These are phyloP conservation scores for Plantago lanceolata DNA, from an alignment of 305 asterid genomes.

Conservation along the genomic window DNA sequence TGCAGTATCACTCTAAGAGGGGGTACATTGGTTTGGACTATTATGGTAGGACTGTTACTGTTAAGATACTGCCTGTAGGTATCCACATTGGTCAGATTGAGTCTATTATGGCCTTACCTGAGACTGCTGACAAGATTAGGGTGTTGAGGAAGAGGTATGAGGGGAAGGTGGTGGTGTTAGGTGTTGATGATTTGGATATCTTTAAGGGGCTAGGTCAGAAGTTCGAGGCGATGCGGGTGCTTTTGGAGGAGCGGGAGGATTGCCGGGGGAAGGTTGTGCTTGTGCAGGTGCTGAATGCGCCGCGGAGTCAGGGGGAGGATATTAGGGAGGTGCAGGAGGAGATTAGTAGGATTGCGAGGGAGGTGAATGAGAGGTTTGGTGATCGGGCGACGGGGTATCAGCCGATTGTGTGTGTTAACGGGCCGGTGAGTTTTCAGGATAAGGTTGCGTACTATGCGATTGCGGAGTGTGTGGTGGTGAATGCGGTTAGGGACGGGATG, in stretches of 20 bases:
- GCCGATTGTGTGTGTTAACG: slow-evolving; percentile 64
- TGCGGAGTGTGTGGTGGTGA: slow-evolving; percentile 80
- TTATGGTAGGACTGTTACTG: slow-evolving; percentile 73
- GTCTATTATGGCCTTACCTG: slow-evolving; percentile 35
- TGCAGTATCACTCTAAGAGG: slow-evolving; percentile 77
- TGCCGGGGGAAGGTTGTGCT: slow-evolving; percentile 52
- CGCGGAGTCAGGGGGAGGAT: slow-evolving; percentile 70
- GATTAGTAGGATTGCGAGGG: slow-evolving; percentile 43
- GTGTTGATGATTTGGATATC: slow-evolving; percentile 87
- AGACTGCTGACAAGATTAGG: slow-evolving; percentile 44
- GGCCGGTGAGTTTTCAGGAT: slow-evolving; percentile 57
- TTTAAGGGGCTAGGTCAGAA: slow-evolving; percentile 76
- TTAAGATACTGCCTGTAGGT: slow-evolving; percentile 71
- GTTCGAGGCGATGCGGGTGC: slow-evolving; percentile 60
- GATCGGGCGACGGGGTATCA: slow-evolving; percentile 32
- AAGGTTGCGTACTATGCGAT: slow-evolving; percentile 62
- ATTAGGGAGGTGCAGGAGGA: slow-evolving; percentile 66
- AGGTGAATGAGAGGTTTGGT: slow-evolving; percentile 48
- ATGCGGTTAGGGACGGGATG: slow-evolving; percentile 91
- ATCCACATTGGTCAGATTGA: slow-evolving; percentile 66
- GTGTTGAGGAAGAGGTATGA: slow-evolving; percentile 40
- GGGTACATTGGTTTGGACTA: slow-evolving; percentile 82
- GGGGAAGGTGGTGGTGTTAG: slow-evolving; percentile 60
- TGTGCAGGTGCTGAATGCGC: slow-evolving; percentile 67
- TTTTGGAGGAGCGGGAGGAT: slow-evolving; percentile 47